Evolutionary conservation across 257 asterid genomes (phyloP).

Genomic region (Datura wrightii): DNA sequence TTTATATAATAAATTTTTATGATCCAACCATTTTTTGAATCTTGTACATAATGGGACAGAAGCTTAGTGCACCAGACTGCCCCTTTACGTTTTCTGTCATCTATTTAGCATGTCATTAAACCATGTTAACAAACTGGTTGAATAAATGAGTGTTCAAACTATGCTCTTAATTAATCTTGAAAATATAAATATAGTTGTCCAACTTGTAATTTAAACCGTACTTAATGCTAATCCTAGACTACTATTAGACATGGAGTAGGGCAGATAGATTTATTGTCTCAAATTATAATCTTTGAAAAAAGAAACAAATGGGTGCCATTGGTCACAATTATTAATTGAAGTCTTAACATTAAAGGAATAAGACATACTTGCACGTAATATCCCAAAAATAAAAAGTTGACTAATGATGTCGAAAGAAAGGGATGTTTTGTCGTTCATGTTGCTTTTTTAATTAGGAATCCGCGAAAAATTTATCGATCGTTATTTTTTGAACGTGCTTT

Average conservation of each 20-base stretch:
- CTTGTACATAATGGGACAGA: no score
- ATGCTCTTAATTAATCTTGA: conserved; percentile 2
- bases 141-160: neutral
- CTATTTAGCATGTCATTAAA: neutral
- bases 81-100: neutral
- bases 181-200: neutral
- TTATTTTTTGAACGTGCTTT: neutral
- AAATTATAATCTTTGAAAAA: conserved; percentile 2
- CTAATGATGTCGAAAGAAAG: conserved; percentile 24
- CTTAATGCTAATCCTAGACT: neutral
- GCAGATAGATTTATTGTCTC: neutral
- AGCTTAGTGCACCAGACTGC: no score
- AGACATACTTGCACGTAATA: conserved; percentile 26
- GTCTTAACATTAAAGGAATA: conserved; percentile 16
- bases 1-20: no score
- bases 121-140: conserved; percentile 4
- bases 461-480: no score
- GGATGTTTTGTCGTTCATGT: neutral
- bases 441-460: neutral
- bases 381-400: neutral
- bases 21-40: no score
- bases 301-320: neutral
- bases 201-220: neutral
- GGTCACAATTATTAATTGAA: neutral
- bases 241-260: neutral